A percentile compares a stretch with the other conserved stretches of the same genome.
These are phyloP conservation scores for Boletus barrowsii DNA, from an alignment of 768 basidiomycete genomes.

Conservation along the genomic window DNA sequence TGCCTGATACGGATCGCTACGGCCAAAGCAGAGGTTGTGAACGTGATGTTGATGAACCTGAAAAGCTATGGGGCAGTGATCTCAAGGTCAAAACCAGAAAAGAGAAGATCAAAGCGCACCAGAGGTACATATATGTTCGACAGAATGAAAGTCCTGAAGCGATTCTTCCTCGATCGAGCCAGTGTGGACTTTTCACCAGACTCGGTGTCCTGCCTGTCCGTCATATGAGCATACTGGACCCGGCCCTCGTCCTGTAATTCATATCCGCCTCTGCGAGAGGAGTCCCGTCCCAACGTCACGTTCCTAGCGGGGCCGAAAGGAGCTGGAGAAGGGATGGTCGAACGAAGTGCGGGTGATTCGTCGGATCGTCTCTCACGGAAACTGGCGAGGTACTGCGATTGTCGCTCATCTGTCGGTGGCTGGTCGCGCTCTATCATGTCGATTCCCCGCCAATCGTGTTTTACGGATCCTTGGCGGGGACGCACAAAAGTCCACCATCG, in stretches of 20 bases:
- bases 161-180: slow-evolving; percentile 41
- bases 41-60: slow-evolving; percentile 78
- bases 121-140: slow-evolving; percentile 76
- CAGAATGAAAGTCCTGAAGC: slow-evolving; percentile 63
- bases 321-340: slow-evolving; percentile 23
- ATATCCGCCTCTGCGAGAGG: slow-evolving; percentile 45
- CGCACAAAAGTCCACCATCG: slow-evolving; percentile 78
- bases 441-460: slow-evolving; percentile 3
- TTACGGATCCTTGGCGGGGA: slow-evolving; percentile 39
- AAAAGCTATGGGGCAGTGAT: slow-evolving; percentile 55
- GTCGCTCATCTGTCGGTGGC: slow-evolving; percentile 15
- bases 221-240: slow-evolving; percentile 15
- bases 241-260: slow-evolving; percentile 8
- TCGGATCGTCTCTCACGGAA: slow-evolving; percentile 19
- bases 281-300: slow-evolving; percentile 63
- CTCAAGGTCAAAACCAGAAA: background rate
- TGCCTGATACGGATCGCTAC: slow-evolving; percentile 73
- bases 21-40: slow-evolving; percentile 75
- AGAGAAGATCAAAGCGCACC: slow-evolving; percentile 40
- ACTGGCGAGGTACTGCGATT: slow-evolving; percentile 8
- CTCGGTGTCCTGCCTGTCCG: slow-evolving; percentile 24
- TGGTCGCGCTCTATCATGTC: background rate
- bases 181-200: slow-evolving; percentile 27
- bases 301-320: slow-evolving; percentile 55
- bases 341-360: slow-evolving; percentile 23